Evolutionary conservation across 1,284 basidiomycete species (phyloP).

Genomic region (Ganoderma sinense): DNA sequence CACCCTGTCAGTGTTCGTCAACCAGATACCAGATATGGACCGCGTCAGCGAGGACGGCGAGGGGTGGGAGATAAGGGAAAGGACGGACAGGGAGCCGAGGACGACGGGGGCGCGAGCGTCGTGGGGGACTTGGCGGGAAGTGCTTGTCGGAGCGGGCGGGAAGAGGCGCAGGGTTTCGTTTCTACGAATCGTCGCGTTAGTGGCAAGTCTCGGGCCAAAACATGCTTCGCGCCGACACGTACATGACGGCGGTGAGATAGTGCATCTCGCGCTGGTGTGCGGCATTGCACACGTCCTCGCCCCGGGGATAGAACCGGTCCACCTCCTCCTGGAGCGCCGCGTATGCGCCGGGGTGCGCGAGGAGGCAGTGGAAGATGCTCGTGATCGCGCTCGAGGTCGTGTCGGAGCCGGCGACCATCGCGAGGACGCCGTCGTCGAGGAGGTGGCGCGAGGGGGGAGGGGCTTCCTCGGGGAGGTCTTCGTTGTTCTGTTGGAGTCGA

Average conservation of each 20-base stretch:
- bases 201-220: too few relatives aligned
- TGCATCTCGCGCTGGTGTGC: conserved; percentile 31
- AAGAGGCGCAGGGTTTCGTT: conserved; percentile 64
- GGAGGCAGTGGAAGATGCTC: conserved; percentile 27
- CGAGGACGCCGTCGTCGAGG: conserved; percentile 13
- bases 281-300: conserved; percentile 33
- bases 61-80: not conserved
- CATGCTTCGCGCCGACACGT: too few relatives aligned
- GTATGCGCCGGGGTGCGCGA: conserved; percentile 26
- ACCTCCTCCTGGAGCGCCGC: conserved; percentile 35
- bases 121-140: conserved; percentile 42
- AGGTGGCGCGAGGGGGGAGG: conserved; percentile 10
- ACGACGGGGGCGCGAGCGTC: conserved; percentile 22
- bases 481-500: conserved; percentile 27
- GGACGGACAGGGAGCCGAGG: conserved; percentile 33
- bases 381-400: conserved; percentile 33
- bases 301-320: conserved; percentile 33
- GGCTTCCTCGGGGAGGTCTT: conserved; percentile 18
- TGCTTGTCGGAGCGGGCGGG: conserved; percentile 52
- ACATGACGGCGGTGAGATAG: conserved; percentile 40
- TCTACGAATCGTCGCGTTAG: conserved; percentile 41
- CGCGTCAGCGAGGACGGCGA: not conserved
- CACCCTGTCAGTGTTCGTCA: not conserved
- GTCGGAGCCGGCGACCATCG: conserved; percentile 38
- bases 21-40: not conserved